Evolutionary conservation across 2,329 filamentous ascomycete genomes (phyloP).

Genomic region (Cryphonectria parasitica): DNA sequence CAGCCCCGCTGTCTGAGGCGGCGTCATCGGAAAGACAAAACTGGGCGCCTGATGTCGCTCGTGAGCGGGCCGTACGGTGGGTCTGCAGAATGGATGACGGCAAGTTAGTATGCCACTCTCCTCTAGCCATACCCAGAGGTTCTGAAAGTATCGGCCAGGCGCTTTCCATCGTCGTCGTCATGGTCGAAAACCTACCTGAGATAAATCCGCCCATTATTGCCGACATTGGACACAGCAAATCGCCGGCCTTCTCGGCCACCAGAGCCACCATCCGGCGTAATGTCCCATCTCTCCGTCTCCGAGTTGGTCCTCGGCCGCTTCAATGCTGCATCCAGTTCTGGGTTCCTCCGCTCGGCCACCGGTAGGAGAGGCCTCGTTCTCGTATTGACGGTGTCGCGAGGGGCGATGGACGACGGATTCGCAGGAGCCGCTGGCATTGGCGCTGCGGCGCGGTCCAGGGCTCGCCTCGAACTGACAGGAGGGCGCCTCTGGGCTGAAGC

Average conservation of each 20-base stretch:
- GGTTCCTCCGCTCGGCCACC: conserved; percentile 50
- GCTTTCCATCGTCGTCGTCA: too few relatives aligned
- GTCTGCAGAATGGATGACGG: conserved; percentile 45
- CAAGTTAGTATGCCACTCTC: neutral
- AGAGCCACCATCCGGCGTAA: conserved; percentile 63
- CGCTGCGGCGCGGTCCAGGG: conserved; percentile 12
- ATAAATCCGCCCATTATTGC: conserved; percentile 82
- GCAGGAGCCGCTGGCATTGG: neutral
- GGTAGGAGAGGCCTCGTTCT: conserved; percentile 48
- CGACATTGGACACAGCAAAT: conserved; percentile 81
- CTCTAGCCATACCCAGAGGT: too few relatives aligned
- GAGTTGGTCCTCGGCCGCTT: conserved; percentile 52
- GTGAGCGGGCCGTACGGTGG: conserved; percentile 63
- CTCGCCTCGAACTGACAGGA: conserved; percentile 15
- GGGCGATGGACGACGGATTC: conserved; percentile 19
- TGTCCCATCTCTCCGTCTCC: conserved; percentile 59
- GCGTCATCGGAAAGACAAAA: conserved; percentile 64
- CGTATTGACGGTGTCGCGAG: conserved; percentile 27
- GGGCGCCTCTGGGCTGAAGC: conserved; percentile 25
- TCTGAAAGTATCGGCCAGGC: neutral
- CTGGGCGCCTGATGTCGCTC: conserved; percentile 64
- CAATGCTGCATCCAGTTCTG: conserved; percentile 43
- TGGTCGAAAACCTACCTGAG: conserved; percentile 62
- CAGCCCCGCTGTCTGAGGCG: conserved; percentile 61
- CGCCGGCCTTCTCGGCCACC: conserved; percentile 69